A percentile compares a stretch with the other conserved stretches of the same genome.
phyloP scores from a whole-genome alignment of 2,329 filamentous ascomycete species.

The Boeremia exigua region DNA sequence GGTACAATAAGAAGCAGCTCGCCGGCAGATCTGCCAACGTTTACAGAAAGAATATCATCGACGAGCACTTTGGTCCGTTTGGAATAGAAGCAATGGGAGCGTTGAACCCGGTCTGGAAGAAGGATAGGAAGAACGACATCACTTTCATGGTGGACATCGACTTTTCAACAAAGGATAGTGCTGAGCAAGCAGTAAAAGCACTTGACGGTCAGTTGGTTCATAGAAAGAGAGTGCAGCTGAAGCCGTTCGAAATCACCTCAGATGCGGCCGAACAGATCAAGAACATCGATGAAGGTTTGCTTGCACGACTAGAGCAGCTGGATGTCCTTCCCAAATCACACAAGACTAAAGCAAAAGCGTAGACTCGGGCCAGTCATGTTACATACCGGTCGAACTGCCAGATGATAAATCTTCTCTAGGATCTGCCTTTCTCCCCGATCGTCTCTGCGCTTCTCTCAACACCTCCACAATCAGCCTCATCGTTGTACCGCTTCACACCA shows the following conservation, averaged over 20 bases:
- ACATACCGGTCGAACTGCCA: too few relatives aligned
- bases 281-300: slow-evolving; percentile 14
- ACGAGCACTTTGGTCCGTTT: slow-evolving; percentile 19
- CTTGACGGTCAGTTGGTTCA: slow-evolving; percentile 24
- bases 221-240: slow-evolving; percentile 16
- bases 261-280: slow-evolving; percentile 25
- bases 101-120: slow-evolving; percentile 12
- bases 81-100: slow-evolving; percentile 25
- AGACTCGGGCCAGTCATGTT: too few relatives aligned
- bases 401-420: not conserved
- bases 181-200: slow-evolving; percentile 22
- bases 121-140: not conserved
- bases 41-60: slow-evolving; percentile 11
- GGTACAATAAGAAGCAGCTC: slow-evolving; percentile 6
- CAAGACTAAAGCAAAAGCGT: not conserved
- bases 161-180: slow-evolving; percentile 32
- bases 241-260: not conserved
- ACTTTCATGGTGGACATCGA: slow-evolving; percentile 26
- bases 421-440: not conserved
- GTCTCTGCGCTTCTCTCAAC: slow-evolving; percentile 5
- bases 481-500: slow-evolving; percentile 46
- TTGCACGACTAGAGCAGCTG: slow-evolving; percentile 25
- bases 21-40: too few relatives aligned
- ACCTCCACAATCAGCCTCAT: slow-evolving; percentile 1
- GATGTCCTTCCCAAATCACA: not conserved